These are phyloP conservation scores for Papilionanthe hybrid DNA, from an alignment of 116 monocot species.

Conservation along the genomic window DNA sequence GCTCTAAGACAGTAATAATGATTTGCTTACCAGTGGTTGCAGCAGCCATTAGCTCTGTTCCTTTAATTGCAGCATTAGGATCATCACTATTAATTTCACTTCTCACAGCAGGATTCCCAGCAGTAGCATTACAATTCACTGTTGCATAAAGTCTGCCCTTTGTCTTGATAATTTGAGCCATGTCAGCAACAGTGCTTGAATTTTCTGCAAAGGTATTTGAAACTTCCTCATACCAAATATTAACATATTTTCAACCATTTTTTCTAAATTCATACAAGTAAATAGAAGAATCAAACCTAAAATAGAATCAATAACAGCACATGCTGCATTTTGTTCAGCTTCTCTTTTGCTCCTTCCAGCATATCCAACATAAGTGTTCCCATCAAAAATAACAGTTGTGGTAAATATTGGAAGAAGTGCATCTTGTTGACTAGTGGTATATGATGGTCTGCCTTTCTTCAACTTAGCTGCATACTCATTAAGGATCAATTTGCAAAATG, in stretches of 20 bases:
- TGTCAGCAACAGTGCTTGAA: conserved; percentile 16
- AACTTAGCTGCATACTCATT: conserved; percentile 49
- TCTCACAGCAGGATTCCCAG: not conserved
- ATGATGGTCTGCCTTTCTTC: conserved; percentile 22
- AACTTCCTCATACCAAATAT: not conserved
- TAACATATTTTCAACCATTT: not conserved
- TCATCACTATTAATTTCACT: not conserved
- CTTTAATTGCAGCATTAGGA: not conserved
- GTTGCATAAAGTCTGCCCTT: conserved; percentile 26
- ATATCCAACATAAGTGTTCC: conserved; percentile 31
- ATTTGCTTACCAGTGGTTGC: not conserved
- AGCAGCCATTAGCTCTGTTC: conserved; percentile 1
- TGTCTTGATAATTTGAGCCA: conserved; percentile 50
- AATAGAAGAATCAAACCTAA: conserved; percentile 35
- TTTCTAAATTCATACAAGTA: not conserved
- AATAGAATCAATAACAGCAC: conserved; percentile 40
- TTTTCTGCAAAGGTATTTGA: conserved; percentile 21
- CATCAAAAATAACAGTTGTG: conserved; percentile 36
- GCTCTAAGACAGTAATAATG: not conserved
- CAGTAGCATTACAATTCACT: not conserved
- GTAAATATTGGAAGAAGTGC: conserved; percentile 27
- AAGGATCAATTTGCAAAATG: conserved; percentile 53
- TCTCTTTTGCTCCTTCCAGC: conserved; percentile 46
- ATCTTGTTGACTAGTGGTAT: conserved; percentile 17
- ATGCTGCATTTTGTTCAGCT: conserved; percentile 59